Conservation (phyloP, 1,284 basidiomycete genomes). For the Athelia psychrophila region DNA sequence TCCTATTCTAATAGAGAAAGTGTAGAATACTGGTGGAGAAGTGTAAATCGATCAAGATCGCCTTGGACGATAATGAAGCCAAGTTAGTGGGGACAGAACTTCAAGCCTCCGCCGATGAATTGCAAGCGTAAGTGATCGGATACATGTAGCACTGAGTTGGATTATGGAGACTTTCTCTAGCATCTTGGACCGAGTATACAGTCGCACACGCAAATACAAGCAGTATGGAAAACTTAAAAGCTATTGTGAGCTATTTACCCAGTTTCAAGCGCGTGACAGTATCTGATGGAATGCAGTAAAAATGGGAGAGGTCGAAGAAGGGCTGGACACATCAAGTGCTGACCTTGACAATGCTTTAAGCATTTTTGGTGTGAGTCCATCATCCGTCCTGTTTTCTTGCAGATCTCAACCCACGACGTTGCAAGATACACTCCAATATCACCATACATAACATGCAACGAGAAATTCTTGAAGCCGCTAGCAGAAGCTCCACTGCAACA, state of each 20-base stretch:
- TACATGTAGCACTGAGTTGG: not conserved
- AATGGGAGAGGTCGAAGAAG: constrained; percentile 39
- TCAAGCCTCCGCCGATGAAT: constrained; percentile 37
- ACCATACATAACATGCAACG: constrained; percentile 31
- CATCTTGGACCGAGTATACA: constrained; percentile 33
- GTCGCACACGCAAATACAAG: constrained; percentile 33
- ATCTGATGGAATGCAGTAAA: constrained; percentile 33
- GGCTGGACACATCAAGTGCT: constrained; percentile 35
- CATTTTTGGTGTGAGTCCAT: constrained; percentile 36
- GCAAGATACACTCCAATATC: constrained; percentile 32
- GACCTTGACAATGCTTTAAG: constrained; percentile 40
- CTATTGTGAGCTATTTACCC: constrained; percentile 29
- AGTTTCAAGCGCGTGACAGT: constrained; percentile 1
- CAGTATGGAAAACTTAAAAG: constrained; percentile 31
- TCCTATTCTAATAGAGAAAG: constrained; percentile 30
- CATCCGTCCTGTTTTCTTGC: not conserved
- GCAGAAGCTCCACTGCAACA: constrained; percentile 29
- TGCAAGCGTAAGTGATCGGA: constrained; percentile 32
- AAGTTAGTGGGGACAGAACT: constrained; percentile 37
- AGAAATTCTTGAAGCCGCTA: constrained; percentile 29
- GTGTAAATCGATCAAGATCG: constrained; percentile 35
- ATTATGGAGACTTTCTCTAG: constrained; percentile 20
- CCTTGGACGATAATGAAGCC: constrained; percentile 35
- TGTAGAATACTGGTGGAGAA: constrained; percentile 36
- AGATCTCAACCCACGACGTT: constrained; percentile 7